These are phyloP conservation scores for Tulasnella sp. DNA, from an alignment of 768 basidiomycete species.

Conservation along the genomic window DNA sequence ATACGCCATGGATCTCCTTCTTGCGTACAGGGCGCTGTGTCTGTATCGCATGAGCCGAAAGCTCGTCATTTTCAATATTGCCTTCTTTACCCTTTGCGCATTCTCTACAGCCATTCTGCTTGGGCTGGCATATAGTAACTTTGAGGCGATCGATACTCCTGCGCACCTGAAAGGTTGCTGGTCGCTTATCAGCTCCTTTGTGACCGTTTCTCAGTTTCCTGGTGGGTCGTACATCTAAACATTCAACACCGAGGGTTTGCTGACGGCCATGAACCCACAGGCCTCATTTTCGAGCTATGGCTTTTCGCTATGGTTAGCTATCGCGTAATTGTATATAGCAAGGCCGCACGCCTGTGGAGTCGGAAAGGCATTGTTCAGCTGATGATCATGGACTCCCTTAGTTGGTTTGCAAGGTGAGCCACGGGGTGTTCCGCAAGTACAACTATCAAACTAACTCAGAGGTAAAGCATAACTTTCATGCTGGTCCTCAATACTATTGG, in stretches of 20 bases:
- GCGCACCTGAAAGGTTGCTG: background rate
- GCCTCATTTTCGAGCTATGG: constrained; percentile 1
- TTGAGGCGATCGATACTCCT: constrained; percentile 1
- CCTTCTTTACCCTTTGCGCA: background rate
- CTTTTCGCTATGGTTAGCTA: background rate
- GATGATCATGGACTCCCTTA: background rate
- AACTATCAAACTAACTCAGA: background rate
- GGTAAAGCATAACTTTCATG: background rate
- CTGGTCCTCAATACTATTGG: background rate
- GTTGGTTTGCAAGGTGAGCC: constrained; percentile 1
- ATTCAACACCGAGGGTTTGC: background rate
- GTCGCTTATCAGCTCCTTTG: background rate
- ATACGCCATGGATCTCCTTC: constrained; percentile 3
- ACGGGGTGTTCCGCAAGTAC: no score
- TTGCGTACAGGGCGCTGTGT: background rate
- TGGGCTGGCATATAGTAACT: background rate
- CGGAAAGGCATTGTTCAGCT: background rate
- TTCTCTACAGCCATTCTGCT: background rate
- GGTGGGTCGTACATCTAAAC: background rate
- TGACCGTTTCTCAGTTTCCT: background rate
- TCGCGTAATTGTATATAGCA: background rate
- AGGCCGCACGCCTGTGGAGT: background rate
- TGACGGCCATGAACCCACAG: background rate
- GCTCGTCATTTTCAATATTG: background rate
- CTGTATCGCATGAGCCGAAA: constrained; percentile 6